Conservation (phyloP, 306 rosid genomes). For the Malus orientalis region DNA sequence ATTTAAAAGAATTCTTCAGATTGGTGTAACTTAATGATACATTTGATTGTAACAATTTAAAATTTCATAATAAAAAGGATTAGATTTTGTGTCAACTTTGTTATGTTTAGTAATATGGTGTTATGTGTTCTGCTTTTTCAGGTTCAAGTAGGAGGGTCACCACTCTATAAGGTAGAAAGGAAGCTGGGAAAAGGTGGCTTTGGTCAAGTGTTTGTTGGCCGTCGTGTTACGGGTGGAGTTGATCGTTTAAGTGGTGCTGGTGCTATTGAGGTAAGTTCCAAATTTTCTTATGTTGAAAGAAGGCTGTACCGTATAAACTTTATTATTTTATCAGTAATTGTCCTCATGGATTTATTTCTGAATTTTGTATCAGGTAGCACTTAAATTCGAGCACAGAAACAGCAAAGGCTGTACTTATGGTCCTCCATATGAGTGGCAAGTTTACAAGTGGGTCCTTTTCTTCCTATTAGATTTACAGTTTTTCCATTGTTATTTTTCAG, state of each 20-base stretch:
- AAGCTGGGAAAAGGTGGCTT: constrained; percentile 91
- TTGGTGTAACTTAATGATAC: background rate
- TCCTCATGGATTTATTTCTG: constrained; percentile 3
- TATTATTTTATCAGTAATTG: background rate
- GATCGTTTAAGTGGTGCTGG: constrained; percentile 63
- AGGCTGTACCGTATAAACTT: background rate
- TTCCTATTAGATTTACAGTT: background rate
- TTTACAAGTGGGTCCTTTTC: constrained; percentile 62
- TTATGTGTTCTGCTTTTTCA: background rate
- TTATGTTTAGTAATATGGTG: background rate
- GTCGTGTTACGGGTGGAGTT: constrained; percentile 67
- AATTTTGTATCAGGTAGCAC: constrained; percentile 70
- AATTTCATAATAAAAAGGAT: background rate
- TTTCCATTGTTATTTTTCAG: background rate
- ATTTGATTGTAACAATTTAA: background rate
- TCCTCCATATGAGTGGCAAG: constrained; percentile 99
- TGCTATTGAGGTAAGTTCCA: constrained; percentile 57
- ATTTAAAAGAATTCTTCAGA: background rate
- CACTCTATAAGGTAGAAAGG: constrained; percentile 66
- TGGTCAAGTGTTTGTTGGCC: constrained; percentile 93
- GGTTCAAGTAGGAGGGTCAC: constrained; percentile 96
- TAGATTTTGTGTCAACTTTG: background rate
- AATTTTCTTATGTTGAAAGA: background rate
- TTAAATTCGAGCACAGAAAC: constrained; percentile 90
- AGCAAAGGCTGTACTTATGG: constrained; percentile 95